Evolutionary conservation across 257 asterid species (phyloP), one percentile per base, ranked within the genome.

Genomic region (Lithospermum erythrorhizon): DNA sequence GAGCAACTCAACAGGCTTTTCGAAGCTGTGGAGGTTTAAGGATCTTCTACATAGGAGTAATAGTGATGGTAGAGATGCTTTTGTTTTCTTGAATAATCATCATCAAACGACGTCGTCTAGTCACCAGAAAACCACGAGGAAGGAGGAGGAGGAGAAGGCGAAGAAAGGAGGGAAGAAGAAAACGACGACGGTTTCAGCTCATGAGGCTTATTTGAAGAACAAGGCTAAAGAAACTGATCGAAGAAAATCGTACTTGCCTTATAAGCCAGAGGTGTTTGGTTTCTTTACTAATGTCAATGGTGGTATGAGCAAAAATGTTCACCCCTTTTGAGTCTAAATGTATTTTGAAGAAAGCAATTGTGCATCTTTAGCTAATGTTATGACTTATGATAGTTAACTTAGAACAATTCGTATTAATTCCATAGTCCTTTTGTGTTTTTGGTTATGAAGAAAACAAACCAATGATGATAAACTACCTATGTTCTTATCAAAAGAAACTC

Each of bases 261-360:
- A 93, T 83, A 78, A 94, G 81, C 95, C 89, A 71, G 97, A 84
- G 70, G 65, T 93, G 2, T 82, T 89, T 81, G 99, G 97, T 1
- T 75, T 93, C 20, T 93, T 93, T 57, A 93, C 99, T 5, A 93
- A 80, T 62, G 83, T 80, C 18, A 83, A 73, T 54, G 90, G 91
- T 25, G 99, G 95, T 17, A 70, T 93, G 69, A 82, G 77, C 29
- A 84, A 81, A 73, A 86, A 84, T 64, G 88, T 93, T 1, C 97
- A 93, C 53, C 99, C 97, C 63, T 93, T 76, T 65, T 89, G 54
- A 71, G 22, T 7, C 14, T 15, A 10, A 48, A 49, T 13, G 6
- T 16, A 55, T 24, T 24, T 8, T 21, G 17, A 35, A 35, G 13
- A 41, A 41, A 41, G 14, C 32, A 3, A 41, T 41, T 41, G 49